Evolutionary conservation across 495 filamentous ascomycete genomes (phyloP), one percentile per base, ranked within the genome.

Genomic region (Antarctomyces pellizariae): DNA sequence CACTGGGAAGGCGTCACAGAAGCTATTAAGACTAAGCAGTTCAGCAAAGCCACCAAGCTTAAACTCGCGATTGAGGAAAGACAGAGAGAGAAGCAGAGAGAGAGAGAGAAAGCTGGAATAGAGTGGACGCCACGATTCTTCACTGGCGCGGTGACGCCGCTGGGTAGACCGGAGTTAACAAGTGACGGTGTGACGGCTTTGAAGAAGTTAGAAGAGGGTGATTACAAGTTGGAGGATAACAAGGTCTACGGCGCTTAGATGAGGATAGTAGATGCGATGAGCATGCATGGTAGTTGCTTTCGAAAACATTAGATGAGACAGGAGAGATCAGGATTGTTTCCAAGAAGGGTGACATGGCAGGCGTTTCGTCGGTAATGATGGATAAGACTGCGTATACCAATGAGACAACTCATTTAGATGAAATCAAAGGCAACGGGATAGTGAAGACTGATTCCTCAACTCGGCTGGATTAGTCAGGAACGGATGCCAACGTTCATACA

Each of bases 101-200:
- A 79, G 34, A 58, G 84, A 14, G 68, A 76, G 33, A 56, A 52
- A 7, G 59, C 56, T 6, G 56, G 62, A 10, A 59, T 61, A 25
- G 56, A 69, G 10, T 95, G 77, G 75, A 58, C 70, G 32, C 86
- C 86, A n/a, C 57, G 79, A 13, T 97, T 92, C 49, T 97, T 97
- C 45, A 73, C 65, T 3, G 67, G 69, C 6, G 64, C 62, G 1
- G 64, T 72, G 6, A 73, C 71, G 31, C 70, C 75, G 12, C 47
- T 65, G 9, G 82, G 83, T 4, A 75, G 67, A 45, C 83, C 83
- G 0, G 60, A 73, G 30, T 52, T 93, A 37, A 86, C 69, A 0
- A 62, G 74, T 27, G 77, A 86, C 34, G 83, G 83, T 2, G 51
- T 56, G 25, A 54, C 59, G 44, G 75, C 64, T 9, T 57, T 93